phyloP scores from a whole-genome alignment of 345 rosid species.

The Salix udensis region DNA sequence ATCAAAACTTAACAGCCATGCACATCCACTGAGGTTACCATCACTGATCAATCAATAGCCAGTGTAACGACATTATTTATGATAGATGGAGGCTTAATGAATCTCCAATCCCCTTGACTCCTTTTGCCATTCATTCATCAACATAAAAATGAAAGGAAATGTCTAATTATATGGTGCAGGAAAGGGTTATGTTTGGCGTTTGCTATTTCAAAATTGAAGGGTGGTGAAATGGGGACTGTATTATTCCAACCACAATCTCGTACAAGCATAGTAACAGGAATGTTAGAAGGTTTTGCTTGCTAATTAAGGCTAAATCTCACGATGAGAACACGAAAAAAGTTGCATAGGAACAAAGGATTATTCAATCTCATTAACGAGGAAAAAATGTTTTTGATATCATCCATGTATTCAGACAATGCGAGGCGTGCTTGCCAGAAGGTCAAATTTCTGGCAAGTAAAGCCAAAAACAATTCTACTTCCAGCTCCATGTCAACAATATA shows the following conservation, averaged over 20 bases:
- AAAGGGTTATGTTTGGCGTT: neutral
- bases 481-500: neutral
- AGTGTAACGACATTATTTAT: neutral
- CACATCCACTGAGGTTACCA: neutral
- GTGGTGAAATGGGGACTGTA: neutral
- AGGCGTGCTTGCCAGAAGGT: conserved; percentile 7
- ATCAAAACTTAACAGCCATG: neutral
- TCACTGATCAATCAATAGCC: neutral
- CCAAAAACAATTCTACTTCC: conserved; percentile 4
- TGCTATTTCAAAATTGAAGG: neutral
- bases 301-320: neutral
- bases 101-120: neutral
- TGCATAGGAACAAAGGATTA: neutral
- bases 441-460: neutral
- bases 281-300: neutral
- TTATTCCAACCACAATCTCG: neutral
- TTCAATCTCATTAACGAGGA: neutral
- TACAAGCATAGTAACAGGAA: neutral
- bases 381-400: neutral
- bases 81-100: neutral
- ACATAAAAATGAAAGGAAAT: neutral
- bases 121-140: neutral
- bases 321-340: neutral
- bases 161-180: neutral
- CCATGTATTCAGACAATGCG: neutral